phyloP scores from a whole-genome alignment of 169 alveolate species.

The Blepharisma undulans region DNA sequence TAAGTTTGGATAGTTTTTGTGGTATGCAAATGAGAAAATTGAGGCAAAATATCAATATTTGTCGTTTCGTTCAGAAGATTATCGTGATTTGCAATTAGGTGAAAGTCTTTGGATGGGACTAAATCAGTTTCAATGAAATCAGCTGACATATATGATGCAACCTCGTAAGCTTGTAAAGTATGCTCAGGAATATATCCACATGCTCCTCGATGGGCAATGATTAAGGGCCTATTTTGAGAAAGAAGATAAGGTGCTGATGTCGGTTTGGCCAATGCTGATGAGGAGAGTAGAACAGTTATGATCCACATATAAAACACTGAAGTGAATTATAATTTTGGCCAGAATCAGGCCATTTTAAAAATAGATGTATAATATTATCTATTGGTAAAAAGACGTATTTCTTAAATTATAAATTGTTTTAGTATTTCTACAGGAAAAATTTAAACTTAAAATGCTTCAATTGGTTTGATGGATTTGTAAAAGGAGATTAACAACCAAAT shows the following conservation, averaged over 20 bases:
- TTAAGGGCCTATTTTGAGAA: slow-evolving; percentile 50
- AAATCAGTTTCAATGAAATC: slow-evolving; percentile 76
- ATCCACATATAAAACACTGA: too few relatives aligned
- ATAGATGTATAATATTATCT: too few relatives aligned
- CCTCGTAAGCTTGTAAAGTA: slow-evolving; percentile 59
- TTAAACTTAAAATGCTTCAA: too few relatives aligned
- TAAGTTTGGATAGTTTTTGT: slow-evolving; percentile 33
- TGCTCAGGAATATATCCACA: slow-evolving; percentile 73
- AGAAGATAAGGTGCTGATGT: slow-evolving; percentile 29
- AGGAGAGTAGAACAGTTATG: too few relatives aligned
- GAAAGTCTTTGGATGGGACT: slow-evolving; percentile 67
- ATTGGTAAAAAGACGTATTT: too few relatives aligned
- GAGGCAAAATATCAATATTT: slow-evolving; percentile 49
- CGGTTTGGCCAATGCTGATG: neutral
- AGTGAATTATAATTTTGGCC: too few relatives aligned
- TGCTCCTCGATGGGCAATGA: slow-evolving; percentile 79
- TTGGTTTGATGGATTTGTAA: too few relatives aligned
- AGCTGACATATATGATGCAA: slow-evolving; percentile 65
- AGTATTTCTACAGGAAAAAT: too few relatives aligned
- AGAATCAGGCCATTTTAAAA: too few relatives aligned
- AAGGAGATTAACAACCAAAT: too few relatives aligned
- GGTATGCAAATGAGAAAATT: slow-evolving; percentile 45
- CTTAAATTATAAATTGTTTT: too few relatives aligned
- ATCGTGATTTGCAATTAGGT: slow-evolving; percentile 67
- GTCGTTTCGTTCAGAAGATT: slow-evolving; percentile 71